Conservation (phyloP, 768 basidiomycete genomes). For the Xerocomellus intermedius region DNA sequence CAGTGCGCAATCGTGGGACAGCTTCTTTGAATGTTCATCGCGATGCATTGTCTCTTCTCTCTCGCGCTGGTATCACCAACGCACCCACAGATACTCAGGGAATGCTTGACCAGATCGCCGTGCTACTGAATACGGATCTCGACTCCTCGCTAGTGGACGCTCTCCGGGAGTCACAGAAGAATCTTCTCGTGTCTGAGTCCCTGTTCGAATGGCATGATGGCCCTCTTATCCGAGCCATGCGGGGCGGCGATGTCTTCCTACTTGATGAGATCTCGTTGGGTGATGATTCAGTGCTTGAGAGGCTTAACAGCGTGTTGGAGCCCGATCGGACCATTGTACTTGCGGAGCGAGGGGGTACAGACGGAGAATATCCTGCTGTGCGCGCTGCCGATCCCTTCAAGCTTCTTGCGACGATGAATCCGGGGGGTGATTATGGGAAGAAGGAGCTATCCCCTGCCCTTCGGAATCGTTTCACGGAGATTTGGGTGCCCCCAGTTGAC, state of each 20-base stretch:
- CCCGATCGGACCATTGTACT: constrained; percentile 84
- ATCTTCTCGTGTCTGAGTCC: constrained; percentile 54
- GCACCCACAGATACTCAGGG: constrained; percentile 24
- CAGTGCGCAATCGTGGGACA: constrained; percentile 71
- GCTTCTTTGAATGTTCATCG: constrained; percentile 49
- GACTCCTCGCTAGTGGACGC: constrained; percentile 30
- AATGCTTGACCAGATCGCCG: constrained; percentile 27
- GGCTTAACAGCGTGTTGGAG: constrained; percentile 96
- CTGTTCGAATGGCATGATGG: constrained; percentile 98
- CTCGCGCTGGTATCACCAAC: constrained; percentile 38
- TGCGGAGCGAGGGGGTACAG: constrained; percentile 86
- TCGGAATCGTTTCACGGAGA: constrained; percentile 97
- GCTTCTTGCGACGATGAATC: constrained; percentile 97
- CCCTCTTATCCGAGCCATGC: constrained; percentile 93
- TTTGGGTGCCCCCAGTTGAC: constrained; percentile 92
- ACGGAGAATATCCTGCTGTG: constrained; percentile 64
- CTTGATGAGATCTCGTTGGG: constrained; percentile 97
- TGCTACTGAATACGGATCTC: constrained; percentile 26
- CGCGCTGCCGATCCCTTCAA: constrained; percentile 71
- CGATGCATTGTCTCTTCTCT: constrained; percentile 43
- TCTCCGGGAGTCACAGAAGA: constrained; percentile 43
- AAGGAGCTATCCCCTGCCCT: constrained; percentile 97
- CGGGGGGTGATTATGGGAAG: constrained; percentile 98
- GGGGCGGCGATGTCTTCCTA: constrained; percentile 76
- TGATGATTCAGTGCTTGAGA: constrained; percentile 96